Evolutionary conservation across 73 alveolate genomes (phyloP), one percentile per base, ranked within the genome.

Genomic region (Paramecium primaurelia): DNA sequence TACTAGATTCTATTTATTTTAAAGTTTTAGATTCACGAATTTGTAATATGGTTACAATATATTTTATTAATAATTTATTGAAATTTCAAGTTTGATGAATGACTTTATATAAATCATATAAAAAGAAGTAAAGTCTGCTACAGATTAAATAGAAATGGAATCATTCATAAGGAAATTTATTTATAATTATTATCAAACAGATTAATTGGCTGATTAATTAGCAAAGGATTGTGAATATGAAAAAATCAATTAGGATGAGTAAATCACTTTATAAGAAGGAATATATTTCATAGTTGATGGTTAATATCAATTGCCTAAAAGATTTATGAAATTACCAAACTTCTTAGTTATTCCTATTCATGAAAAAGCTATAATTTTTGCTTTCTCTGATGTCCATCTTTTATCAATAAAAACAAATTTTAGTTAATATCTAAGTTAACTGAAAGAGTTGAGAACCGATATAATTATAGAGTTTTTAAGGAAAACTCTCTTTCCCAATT

Each of bases 41-140:
- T 40, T 40, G 12, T 40, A 7, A 40, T 54, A 4, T 54, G 18
- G 36, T 20, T 54, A 54, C 36, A 54, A 54, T 40, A 54, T 1
- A 12, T 20, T 51, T 51, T 51, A 51, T 54, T 54, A 54, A 6
- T 54, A 54, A 54, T 54, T 54, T 54, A 54, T 54, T 54, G 69
- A 54, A 54, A 54, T 54, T 54, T 18, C 30, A 54, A 54, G 69
- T 54, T 54, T 54, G 30, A 64, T 64, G 84, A 64, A 26, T 64
- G 84, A 64, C 84, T 64, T 64, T 64, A 64, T 64, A 28, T 64
- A 64, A 64, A 64, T 64, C 25, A 64, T 64, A 64, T 30, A 64
- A 64, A 64, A 64, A 3, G 25, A 64, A 64, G 84, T 64, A 14
- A 64, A 64, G 28, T 32, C 84, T 12, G 47, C 51, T 14, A 64